A percentile compares a stretch with the other conserved stretches of the same genome.
These are phyloP conservation scores for Pseudogymnoascus sp. DNA, from an alignment of 2,329 filamentous ascomycete species.

Conservation along the genomic window DNA sequence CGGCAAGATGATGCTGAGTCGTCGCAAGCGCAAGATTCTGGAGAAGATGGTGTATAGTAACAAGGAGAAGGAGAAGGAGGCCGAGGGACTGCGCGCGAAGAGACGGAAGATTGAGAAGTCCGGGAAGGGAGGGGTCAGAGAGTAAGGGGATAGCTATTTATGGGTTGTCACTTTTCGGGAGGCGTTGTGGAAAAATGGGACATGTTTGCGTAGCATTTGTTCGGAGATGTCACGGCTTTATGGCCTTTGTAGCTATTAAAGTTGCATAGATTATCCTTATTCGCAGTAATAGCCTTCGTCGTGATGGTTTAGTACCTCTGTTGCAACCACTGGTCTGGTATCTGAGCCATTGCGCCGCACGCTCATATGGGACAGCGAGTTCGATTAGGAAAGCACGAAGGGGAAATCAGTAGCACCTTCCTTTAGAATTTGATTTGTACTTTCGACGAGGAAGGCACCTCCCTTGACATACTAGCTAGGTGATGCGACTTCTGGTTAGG, in stretches of 20 bases:
- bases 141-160: conserved; percentile 7
- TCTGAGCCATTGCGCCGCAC: too few relatives aligned
- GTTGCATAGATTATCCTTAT: conserved; percentile 7
- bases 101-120: conserved; percentile 74
- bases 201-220: conserved; percentile 8
- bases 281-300: not conserved
- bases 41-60: conserved; percentile 98
- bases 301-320: not conserved
- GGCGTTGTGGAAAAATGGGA: conserved; percentile 10
- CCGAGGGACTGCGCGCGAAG: conserved; percentile 79
- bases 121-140: conserved; percentile 24
- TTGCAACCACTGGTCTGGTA: not conserved
- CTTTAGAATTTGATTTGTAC: not conserved
- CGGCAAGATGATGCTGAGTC: conserved; percentile 95
- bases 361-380: not conserved
- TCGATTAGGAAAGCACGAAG: not conserved
- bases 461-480: not conserved
- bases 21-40: conserved; percentile 93
- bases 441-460: not conserved
- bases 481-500: too few relatives aligned
- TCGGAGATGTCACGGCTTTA: conserved; percentile 6
- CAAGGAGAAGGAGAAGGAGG: conserved; percentile 84
- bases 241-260: conserved; percentile 8
- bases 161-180: conserved; percentile 4
- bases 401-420: not conserved